Evolutionary conservation across 2,329 filamentous ascomycete species (phyloP).

Genomic region (Xylaria sp.): DNA sequence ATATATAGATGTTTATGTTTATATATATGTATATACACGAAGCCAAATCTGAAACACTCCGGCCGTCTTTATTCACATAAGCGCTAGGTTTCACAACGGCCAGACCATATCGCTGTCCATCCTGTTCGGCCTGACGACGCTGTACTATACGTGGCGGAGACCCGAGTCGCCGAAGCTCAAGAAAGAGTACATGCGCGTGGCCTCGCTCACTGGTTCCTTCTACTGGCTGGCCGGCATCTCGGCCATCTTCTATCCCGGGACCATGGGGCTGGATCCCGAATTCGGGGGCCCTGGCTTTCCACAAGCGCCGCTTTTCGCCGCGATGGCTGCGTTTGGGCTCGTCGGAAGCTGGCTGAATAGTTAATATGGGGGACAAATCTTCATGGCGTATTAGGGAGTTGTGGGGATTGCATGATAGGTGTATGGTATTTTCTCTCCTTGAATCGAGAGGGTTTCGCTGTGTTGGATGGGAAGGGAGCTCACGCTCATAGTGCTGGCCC

Average conservation of each 20-base stretch:
- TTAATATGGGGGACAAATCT: not conserved
- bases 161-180: slow-evolving; percentile 27
- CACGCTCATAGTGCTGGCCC: too few species aligned
- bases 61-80: not conserved
- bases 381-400: too few species aligned
- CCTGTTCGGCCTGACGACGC: slow-evolving; percentile 42
- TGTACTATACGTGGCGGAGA: slow-evolving; percentile 45
- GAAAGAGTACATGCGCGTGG: slow-evolving; percentile 38
- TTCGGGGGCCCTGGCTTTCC: slow-evolving; percentile 48
- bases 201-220: slow-evolving; percentile 42
- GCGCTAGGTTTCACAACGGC: slow-evolving; percentile 43
- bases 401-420: not conserved
- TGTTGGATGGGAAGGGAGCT: too few species aligned
- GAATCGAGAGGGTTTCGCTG: not conserved
- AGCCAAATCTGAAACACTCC: not conserved
- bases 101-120: slow-evolving; percentile 47
- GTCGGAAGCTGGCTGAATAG: slow-evolving; percentile 25
- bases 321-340: slow-evolving; percentile 29
- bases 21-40: slow-evolving; percentile 1
- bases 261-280: slow-evolving; percentile 46
- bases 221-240: slow-evolving; percentile 47
- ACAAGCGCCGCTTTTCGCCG: slow-evolving; percentile 39
- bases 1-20: too few species aligned
- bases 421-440: not conserved
- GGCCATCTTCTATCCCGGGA: slow-evolving; percentile 42